Conservation (phyloP, 768 basidiomycete genomes). For the Phylloporus rhodoxanthus region DNA sequence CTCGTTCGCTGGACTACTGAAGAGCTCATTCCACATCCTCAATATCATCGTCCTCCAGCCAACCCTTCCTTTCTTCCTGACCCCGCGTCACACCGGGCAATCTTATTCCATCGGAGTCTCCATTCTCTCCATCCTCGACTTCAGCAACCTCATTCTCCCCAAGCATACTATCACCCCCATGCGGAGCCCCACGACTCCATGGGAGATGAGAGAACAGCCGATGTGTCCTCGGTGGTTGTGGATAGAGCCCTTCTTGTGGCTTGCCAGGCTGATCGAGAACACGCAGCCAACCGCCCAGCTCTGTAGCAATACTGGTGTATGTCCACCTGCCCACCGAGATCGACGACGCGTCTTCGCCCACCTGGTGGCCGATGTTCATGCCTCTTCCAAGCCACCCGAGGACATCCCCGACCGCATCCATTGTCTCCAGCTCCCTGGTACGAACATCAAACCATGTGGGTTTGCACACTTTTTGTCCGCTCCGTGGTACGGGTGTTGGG, state of each 20-base stretch:
- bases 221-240: constrained; percentile 33
- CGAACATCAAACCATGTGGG: constrained; percentile 75
- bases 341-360: not conserved
- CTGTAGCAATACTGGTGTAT: constrained; percentile 44
- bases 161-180: constrained; percentile 10
- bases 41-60: constrained; percentile 58
- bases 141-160: constrained; percentile 29
- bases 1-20: too few relatives aligned
- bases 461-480: constrained; percentile 79
- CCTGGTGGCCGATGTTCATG: constrained; percentile 10
- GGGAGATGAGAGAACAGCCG: constrained; percentile 47
- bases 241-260: not conserved
- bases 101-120: constrained; percentile 31
- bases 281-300: constrained; percentile 56
- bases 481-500: constrained; percentile 77
- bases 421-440: constrained; percentile 51
- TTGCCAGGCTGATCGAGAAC: constrained; percentile 32
- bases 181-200: constrained; percentile 34
- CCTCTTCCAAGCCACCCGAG: constrained; percentile 48
- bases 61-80: constrained; percentile 36
- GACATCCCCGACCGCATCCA: constrained; percentile 52
- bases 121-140: constrained; percentile 25
- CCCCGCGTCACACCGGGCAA: constrained; percentile 21
- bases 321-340: constrained; percentile 43
- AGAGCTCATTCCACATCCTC: constrained; percentile 34